phyloP scores from a whole-genome alignment of 2,329 filamentous ascomycete genomes.

The Verticillium tricorpus region DNA sequence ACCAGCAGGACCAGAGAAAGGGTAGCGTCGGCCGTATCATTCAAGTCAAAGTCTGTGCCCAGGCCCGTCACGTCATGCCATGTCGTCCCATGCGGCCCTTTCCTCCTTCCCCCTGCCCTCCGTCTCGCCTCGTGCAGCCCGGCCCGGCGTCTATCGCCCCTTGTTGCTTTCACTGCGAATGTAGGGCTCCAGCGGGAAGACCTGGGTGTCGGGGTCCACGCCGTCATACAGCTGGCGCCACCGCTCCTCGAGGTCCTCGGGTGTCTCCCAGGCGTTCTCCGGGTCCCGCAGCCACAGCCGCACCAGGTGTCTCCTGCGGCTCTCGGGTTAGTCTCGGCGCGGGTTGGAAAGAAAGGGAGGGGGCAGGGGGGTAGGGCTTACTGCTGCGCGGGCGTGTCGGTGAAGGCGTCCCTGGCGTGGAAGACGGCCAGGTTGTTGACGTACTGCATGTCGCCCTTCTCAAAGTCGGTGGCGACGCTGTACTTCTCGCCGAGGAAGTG shows the following conservation, averaged over 20 bases:
- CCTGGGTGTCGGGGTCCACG: slow-evolving; percentile 44
- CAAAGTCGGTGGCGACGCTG: slow-evolving; percentile 38
- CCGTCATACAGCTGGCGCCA: slow-evolving; percentile 52
- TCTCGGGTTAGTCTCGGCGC: too few relatives aligned
- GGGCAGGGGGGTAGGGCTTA: too few relatives aligned
- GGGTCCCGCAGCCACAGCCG: slow-evolving; percentile 46
- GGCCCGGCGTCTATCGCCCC: neutral
- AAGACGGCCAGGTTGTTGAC: slow-evolving; percentile 52
- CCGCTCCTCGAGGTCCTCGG: slow-evolving; percentile 33
- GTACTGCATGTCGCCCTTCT: slow-evolving; percentile 49
- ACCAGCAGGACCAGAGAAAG: too few relatives aligned
- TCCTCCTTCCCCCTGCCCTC: neutral
- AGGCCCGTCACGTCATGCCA: neutral
- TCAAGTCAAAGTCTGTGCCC: neutral
- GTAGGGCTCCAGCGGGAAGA: slow-evolving; percentile 51
- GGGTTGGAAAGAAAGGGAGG: too few relatives aligned
- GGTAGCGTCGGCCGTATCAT: neutral
- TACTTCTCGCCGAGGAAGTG: slow-evolving; percentile 45
- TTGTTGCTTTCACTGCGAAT: slow-evolving; percentile 19
- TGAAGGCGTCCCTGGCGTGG: slow-evolving; percentile 47
- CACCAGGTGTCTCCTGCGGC: slow-evolving; percentile 28
- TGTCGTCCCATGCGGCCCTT: neutral
- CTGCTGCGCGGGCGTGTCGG: slow-evolving; percentile 34
- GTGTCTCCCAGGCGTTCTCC: slow-evolving; percentile 44
- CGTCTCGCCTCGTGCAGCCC: neutral